Evolutionary conservation across 2,329 filamentous ascomycete genomes (phyloP).

Genomic region (Fusarium liriodendri): DNA sequence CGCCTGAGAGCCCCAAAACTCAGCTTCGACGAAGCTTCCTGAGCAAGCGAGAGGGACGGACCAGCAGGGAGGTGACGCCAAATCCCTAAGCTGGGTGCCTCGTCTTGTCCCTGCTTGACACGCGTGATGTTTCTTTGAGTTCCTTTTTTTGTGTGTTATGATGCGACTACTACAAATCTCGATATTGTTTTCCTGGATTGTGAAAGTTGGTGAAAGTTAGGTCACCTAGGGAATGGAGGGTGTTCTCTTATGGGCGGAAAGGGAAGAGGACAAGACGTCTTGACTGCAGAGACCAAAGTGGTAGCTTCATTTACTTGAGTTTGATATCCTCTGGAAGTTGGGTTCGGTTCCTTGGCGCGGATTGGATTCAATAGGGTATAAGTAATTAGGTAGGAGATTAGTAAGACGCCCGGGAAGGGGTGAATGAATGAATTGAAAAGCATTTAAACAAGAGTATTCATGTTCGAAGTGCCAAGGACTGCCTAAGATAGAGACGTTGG

Average conservation of each 20-base stretch:
- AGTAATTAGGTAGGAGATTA: slow-evolving; percentile 1
- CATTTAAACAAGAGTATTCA: no score
- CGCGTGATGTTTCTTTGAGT: slow-evolving; percentile 7
- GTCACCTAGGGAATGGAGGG: neutral
- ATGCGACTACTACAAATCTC: slow-evolving; percentile 19
- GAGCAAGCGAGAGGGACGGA: slow-evolving; percentile 60
- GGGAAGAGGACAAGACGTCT: neutral
- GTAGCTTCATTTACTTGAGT: slow-evolving; percentile 11
- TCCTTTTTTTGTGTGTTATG: slow-evolving; percentile 19
- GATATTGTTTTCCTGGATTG: slow-evolving; percentile 17
- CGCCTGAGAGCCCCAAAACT: slow-evolving; percentile 59
- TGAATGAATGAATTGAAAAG: slow-evolving; percentile 25
- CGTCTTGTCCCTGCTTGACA: neutral
- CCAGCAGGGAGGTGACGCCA: slow-evolving; percentile 58
- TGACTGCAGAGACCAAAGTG: slow-evolving; percentile 1
- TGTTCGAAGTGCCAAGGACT: no score
- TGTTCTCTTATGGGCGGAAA: slow-evolving; percentile 19
- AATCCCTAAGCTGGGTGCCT: slow-evolving; percentile 42
- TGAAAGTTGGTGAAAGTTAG: neutral
- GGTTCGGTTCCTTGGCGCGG: slow-evolving; percentile 29
- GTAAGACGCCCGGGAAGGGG: slow-evolving; percentile 24
- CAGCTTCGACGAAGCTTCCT: slow-evolving; percentile 65
- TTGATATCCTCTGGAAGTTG: slow-evolving; percentile 29
- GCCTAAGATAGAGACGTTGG: neutral
- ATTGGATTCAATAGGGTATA: slow-evolving; percentile 19